These are phyloP conservation scores for Exophiala viscosa DNA, from an alignment of 2,329 filamentous ascomycete genomes.

Conservation along the genomic window DNA sequence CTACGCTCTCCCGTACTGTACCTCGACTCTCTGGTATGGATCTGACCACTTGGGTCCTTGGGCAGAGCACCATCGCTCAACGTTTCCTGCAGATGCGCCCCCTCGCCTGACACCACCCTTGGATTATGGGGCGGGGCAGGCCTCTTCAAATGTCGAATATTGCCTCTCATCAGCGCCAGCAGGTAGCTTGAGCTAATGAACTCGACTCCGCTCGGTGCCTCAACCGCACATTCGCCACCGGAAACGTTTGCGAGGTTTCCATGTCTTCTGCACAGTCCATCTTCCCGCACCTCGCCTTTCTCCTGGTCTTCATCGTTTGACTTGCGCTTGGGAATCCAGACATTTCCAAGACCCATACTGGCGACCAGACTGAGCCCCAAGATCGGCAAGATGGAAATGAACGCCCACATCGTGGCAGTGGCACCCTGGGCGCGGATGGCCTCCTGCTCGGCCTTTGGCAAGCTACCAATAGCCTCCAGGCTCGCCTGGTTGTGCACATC, in stretches of 20 bases:
- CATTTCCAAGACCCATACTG: constrained; percentile 49
- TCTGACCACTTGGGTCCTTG: not conserved
- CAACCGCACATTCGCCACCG: not conserved
- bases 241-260: not conserved
- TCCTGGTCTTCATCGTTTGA: not conserved
- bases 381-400: constrained; percentile 59
- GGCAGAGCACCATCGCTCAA: not conserved
- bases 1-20: not conserved
- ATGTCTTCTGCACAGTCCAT: constrained; percentile 15
- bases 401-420: constrained; percentile 63
- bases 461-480: constrained; percentile 36
- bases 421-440: constrained; percentile 45
- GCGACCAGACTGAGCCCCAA: constrained; percentile 49
- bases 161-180: constrained; percentile 14
- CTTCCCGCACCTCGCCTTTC: constrained; percentile 1
- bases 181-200: constrained; percentile 14
- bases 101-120: not conserved
- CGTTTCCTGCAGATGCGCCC: constrained; percentile 1
- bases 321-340: constrained; percentile 44
- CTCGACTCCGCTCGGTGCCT: constrained; percentile 9
- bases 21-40: not conserved
- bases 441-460: constrained; percentile 36
- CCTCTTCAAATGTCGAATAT: constrained; percentile 15
- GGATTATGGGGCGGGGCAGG: not conserved
- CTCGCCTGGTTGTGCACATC: constrained; percentile 36